Evolutionary conservation across 345 rosid species (phyloP), one percentile per base, ranked within the genome.

Genomic region (Euphorbia tirucalli): DNA sequence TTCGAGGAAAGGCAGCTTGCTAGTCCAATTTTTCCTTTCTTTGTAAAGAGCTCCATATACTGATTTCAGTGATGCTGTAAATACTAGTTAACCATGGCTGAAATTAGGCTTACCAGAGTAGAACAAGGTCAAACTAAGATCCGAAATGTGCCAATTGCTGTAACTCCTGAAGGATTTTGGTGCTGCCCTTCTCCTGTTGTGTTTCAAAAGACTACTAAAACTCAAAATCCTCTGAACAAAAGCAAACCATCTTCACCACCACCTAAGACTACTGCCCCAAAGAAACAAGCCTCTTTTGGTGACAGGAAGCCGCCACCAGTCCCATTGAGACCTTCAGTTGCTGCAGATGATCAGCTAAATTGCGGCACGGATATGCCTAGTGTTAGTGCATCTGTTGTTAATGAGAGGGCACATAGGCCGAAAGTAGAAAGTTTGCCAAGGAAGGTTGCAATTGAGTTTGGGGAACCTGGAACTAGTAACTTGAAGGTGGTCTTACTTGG

Each of bases 141-240:
- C 61, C 84, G 86, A 78, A 92, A 80, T 80, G 97, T 90, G 68
- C 99, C 99, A 11, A 90, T 92, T 83, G 99, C 97, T 58, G 96
- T 92, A 66, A 95, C 97, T 19, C 97, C 97, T 56, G 97, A 95
- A 83, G 98, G 97, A 48, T 94, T 94, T 77, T 94, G 98, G 98
- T 94, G 98, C 71, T 94, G 97, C 70, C 98, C 98, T 50, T 94
- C 97, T 50, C 98, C 97, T 71, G 92, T 86, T 55, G 93, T 81
- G 68, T 94, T 94, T 79, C 98, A 94, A 71, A 94, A 92, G 85
- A 84, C 89, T 73, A 74, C 75, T 27, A 94, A 92, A 81, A 66
- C 88, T 50, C 92, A 87, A 67, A 82, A 85, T 79, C 80, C 90
- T 68, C 79, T 81, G 59, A 88, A 79, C 83, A 92, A 92, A 67